Evolutionary conservation across 768 basidiomycete species (phyloP), one percentile per base, ranked within the genome.

Genomic region (Lactarius trivialis): DNA sequence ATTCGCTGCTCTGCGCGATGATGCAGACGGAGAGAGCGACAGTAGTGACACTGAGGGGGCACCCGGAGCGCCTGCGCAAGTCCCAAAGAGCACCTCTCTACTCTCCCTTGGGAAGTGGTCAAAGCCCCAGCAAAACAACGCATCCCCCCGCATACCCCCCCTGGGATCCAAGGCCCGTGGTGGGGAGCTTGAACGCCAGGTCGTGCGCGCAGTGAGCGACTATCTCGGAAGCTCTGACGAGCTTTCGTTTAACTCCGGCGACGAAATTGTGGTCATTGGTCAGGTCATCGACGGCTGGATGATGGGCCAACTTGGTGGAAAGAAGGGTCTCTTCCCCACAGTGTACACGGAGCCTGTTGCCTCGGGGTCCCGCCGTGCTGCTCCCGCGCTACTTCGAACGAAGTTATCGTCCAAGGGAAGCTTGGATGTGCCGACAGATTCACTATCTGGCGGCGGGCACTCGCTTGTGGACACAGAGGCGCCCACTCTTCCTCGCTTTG

Each of bases 271-370:
- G 15, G 85, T 94, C 32, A 68, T 91, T 32, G 85, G 84, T 36
- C 91, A 95, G 71, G 89, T 93, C 0, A 76, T 92, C 36, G 89
- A 91, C 64, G 92, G 85, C 63, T 95, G 93, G 93, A 95, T 91
- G 89, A 82, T 93, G 77, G 93, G 93, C 7, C 85, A 89, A 70
- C 71, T 84, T 36, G 75, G 81, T 59, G 91, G 89, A 2, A 78
- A 78, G 64, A 84, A 80, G 56, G 93, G 93, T 15, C 71, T 96
- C 45, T 95, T 97, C 79, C 93, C 93, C 0, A 80, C 83, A 1
- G 80, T 84, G 7, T 89, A 92, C 72, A 86, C 85, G 9, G 88
- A 92, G 67, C 58, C 61, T 4, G 66, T 75, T 56, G 70, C 75
- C 32, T 68, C 80, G 28, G 55, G 72, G 3, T 68, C 71, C 4